phyloP scores from a whole-genome alignment of 495 filamentous ascomycete genomes.

The Podospora didyma region DNA sequence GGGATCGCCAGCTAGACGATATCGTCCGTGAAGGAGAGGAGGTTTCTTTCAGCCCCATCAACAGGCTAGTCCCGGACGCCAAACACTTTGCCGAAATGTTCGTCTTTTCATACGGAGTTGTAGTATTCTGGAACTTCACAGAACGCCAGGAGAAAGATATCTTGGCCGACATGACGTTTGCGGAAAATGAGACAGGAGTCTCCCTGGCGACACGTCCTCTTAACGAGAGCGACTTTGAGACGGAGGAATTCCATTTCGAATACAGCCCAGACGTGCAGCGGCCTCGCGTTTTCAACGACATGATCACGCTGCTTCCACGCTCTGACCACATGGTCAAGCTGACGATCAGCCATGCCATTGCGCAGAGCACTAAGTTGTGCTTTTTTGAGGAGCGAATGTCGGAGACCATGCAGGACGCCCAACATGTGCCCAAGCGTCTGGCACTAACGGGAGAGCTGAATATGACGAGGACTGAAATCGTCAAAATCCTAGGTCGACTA shows the following conservation, averaged over 20 bases:
- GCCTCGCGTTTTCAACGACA: conserved; percentile 94
- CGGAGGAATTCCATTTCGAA: conserved; percentile 98
- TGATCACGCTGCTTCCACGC: conserved; percentile 87
- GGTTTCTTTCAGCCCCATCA: conserved; percentile 33
- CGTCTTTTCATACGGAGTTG: conserved; percentile 95
- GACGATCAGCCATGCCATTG: conserved; percentile 93
- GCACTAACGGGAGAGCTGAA: conserved; percentile 87
- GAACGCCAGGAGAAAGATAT: conserved; percentile 95
- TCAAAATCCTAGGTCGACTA: conserved; percentile 81
- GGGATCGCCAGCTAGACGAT: neutral
- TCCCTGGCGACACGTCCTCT: conserved; percentile 66
- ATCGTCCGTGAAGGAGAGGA: conserved; percentile 3
- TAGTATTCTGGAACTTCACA: conserved; percentile 98
- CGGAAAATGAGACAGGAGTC: conserved; percentile 55
- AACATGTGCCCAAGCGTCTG: conserved; percentile 82
- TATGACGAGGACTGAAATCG: conserved; percentile 88
- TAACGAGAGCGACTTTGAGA: conserved; percentile 87
- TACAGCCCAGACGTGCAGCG: conserved; percentile 81
- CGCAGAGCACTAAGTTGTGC: conserved; percentile 93
- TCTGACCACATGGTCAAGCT: conserved; percentile 99
- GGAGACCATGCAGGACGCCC: conserved; percentile 86
- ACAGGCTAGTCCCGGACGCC: conserved; percentile 58
- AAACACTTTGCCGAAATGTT: conserved; percentile 91
- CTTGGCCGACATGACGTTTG: conserved; percentile 91
- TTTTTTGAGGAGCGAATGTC: conserved; percentile 98